Conservation (phyloP, 768 basidiomycete genomes). For the Arthromyces matolae region DNA sequence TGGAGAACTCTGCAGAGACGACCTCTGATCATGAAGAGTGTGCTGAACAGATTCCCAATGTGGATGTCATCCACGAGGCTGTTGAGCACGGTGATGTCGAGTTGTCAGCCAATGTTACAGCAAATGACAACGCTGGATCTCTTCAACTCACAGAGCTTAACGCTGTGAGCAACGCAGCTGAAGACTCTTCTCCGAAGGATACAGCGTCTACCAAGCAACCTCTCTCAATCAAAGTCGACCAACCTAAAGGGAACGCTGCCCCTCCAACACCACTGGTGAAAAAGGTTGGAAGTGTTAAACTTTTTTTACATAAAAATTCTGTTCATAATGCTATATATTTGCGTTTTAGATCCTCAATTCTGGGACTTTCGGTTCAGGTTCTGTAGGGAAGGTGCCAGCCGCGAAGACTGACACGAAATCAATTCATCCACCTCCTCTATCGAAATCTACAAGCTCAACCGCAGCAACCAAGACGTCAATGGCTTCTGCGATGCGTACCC, state of each 20-base stretch:
- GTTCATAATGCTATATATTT: background rate
- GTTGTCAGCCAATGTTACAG: constrained; percentile 14
- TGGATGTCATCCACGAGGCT: constrained; percentile 27
- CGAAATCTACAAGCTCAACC: constrained; percentile 38
- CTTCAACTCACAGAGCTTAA: constrained; percentile 15
- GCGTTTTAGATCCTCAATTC: constrained; percentile 54
- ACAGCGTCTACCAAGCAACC: constrained; percentile 23
- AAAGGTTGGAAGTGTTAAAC: too few relatives aligned
- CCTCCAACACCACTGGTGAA: constrained; percentile 59
- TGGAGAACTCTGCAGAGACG: constrained; percentile 17
- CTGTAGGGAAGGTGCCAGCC: constrained; percentile 39
- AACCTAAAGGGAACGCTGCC: constrained; percentile 43
- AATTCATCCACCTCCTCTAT: constrained; percentile 22
- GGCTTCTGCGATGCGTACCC: constrained; percentile 25
- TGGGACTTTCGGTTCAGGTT: constrained; percentile 61
- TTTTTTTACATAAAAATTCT: constrained; percentile 5
- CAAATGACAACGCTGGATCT: constrained; percentile 7
- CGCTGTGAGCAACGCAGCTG: constrained; percentile 17
- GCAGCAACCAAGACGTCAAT: constrained; percentile 37
- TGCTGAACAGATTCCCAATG: constrained; percentile 13
- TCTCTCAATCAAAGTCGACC: constrained; percentile 38
- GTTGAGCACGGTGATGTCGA: constrained; percentile 18
- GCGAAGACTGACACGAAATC: constrained; percentile 30
- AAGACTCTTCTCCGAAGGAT: constrained; percentile 19
- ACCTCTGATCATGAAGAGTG: constrained; percentile 15